A percentile compares a stretch with the other conserved stretches of the same genome.
Evolutionary conservation across 2,329 filamentous ascomycete genomes (phyloP).

Genomic region (Sordariomycetes sp.): DNA sequence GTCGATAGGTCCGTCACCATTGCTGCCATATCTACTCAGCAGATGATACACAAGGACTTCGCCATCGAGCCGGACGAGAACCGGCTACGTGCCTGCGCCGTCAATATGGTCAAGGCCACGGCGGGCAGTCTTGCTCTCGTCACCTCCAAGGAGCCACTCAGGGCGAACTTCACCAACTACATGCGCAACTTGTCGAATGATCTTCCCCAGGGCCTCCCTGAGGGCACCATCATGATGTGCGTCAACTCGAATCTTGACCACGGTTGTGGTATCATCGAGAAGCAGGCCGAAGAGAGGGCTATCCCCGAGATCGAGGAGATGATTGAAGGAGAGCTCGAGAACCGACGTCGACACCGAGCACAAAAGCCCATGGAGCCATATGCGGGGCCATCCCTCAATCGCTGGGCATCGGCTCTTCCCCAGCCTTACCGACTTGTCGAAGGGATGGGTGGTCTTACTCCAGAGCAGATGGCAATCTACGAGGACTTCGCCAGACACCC

Average conservation of each 20-base stretch:
- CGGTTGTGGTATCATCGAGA: slow-evolving; percentile 88
- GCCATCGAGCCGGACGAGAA: slow-evolving; percentile 86
- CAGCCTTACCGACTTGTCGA: slow-evolving; percentile 84
- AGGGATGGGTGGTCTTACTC: slow-evolving; percentile 59
- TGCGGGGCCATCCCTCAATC: slow-evolving; percentile 68
- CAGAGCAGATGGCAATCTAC: slow-evolving; percentile 90
- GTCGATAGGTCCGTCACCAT: slow-evolving; percentile 97
- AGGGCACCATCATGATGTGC: slow-evolving; percentile 95
- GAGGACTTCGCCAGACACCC: slow-evolving; percentile 90
- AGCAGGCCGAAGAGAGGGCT: slow-evolving; percentile 87
- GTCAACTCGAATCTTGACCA: slow-evolving; percentile 95
- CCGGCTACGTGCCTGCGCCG: slow-evolving; percentile 72
- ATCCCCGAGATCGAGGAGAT: slow-evolving; percentile 92
- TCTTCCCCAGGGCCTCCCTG: slow-evolving; percentile 73
- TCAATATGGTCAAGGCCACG: slow-evolving; percentile 90
- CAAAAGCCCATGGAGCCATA: slow-evolving; percentile 76
- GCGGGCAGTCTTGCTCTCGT: slow-evolving; percentile 90
- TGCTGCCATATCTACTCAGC: slow-evolving; percentile 89
- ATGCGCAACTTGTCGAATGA: slow-evolving; percentile 62
- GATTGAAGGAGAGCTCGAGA: slow-evolving; percentile 70
- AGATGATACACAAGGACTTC: slow-evolving; percentile 95
- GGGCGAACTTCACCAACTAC: slow-evolving; percentile 96
- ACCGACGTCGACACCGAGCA: slow-evolving; percentile 63
- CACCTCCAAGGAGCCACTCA: slow-evolving; percentile 94
- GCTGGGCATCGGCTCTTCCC: slow-evolving; percentile 89